Base-by-base conservation (phyloP, 2,329 filamentous ascomycete genomes). In the Cytospora paraplurivora region DNA sequence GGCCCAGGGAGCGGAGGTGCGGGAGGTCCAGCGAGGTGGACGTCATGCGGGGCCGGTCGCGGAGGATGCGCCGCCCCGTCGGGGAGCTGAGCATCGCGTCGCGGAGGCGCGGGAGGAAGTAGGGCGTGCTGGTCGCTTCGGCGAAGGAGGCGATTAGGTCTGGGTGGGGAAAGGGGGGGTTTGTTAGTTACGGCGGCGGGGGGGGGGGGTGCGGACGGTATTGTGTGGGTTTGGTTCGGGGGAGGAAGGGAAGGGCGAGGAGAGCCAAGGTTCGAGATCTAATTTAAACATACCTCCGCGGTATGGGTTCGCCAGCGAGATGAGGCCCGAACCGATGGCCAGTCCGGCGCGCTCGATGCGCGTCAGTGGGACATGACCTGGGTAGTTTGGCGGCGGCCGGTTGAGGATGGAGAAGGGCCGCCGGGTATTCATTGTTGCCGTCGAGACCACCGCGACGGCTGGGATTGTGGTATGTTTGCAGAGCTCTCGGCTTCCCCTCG, bases 121-220 rank as follows among this genome's bases (percentile, higher is more conserved):
- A 97, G 13, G 95, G 95, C 11, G 93, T 92, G 27, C 93, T 92
- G 3, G 95, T 98, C 34, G 93, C 88, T 81, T 99, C 95, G 73
- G 93, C 94, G n/a, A 96, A 86, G 38, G 92, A 86, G 38, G 95
- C 95, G 70, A 99, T 96, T 69, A 99, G 87, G 79, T 99, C 95
- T 92, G 71, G 15, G 15, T 17, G 33, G 33, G 12, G 37, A 6
- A 1, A 37, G 51, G 4, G 65, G 49, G 51, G 44, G 37, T n/a
- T 27, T 33, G 67, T 59, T 15, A 66, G 38, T 35, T 33, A 15
- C 12, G 38, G 21, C 33, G n/a, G n/a, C n/a, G n/a, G n/a, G n/a
- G n/a, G n/a, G n/a, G n/a, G 37, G 41, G 53, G 57, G 44, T 35
- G 35, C 49, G n/a, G 11, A 19, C 34, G 34, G 34, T n/a, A 17